A percentile compares a stretch with the other conserved stretches of the same genome.
phyloP scores from a whole-genome alignment of 305 asterid species.

The Fraxinus albicans region DNA sequence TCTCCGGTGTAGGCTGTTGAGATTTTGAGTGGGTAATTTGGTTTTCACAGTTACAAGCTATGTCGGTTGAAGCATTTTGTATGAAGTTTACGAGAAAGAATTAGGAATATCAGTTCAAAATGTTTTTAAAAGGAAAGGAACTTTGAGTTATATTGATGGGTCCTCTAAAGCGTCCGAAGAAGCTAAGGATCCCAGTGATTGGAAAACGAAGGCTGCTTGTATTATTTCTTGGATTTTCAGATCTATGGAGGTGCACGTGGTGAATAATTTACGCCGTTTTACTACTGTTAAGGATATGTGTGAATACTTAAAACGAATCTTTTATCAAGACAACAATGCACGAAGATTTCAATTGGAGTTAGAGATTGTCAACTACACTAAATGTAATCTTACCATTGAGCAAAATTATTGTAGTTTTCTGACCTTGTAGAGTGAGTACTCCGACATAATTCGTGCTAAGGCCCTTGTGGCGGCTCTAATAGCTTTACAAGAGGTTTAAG shows the following conservation, averaged over 20 bases:
- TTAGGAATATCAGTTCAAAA: not conserved
- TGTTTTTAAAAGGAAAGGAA: not conserved
- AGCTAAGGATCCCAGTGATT: not conserved
- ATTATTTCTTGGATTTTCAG: too few species aligned
- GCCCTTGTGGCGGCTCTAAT: not conserved
- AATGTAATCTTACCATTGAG: not conserved
- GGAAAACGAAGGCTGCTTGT: not conserved
- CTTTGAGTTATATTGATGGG: not conserved
- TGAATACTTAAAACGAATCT: not conserved
- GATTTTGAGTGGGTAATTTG: not conserved
- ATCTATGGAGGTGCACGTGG: not conserved
- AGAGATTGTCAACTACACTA: not conserved
- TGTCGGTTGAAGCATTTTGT: not conserved
- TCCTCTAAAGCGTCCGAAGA: not conserved
- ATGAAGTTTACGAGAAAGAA: not conserved
- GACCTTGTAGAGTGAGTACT: not conserved
- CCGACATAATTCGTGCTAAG: not conserved
- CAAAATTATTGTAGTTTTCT: not conserved
- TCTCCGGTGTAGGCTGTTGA: not conserved
- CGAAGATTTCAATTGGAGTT: not conserved
- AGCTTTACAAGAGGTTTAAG: not conserved
- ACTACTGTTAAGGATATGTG: not conserved
- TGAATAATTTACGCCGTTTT: not conserved
- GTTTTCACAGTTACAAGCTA: not conserved
- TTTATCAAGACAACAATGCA: not conserved